Base-by-base conservation (phyloP, 805 yeast genomes). In the Candida berthetii region DNA sequence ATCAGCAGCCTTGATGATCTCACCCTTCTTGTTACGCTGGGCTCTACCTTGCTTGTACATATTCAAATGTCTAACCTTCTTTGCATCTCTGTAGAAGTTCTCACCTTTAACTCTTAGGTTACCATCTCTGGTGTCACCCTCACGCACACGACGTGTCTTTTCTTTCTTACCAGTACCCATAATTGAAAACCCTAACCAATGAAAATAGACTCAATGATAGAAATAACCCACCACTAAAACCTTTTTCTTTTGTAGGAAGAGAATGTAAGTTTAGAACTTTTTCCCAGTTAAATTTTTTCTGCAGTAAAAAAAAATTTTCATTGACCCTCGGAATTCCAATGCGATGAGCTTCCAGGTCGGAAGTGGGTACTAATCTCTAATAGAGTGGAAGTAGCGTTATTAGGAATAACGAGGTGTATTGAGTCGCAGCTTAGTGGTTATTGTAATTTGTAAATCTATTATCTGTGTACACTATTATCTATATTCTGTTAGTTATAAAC, bases 81-180 rank as follows among this genome's bases (percentile, higher is more conserved):
- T 88, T 41, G 96, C 91, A 78, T 90, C 97, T 55, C 88, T 71
- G 69, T 91, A 91, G 65, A 91, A 91, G 70, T 91, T 91, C 66
- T 91, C 99, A 57, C 99, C 99, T 62, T 91, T 91, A 40, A 87
- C 95, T 47, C 95, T 81, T 43, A 93, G 75, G 55, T 91, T 91
- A 24, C 96, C 96, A 63, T 86, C 96, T 56, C 87, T 76, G 52
- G 79, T 71, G 53, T 82, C 86, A 41, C 83, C 83, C 60, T 89
- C 86, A 58, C 96, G 84, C 43, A 74, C 72, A 59, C 96, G 78
- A 69, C 99, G 82, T 55, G 73, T 74, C 62, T 85, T 85, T 65
- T 91, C 99, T 57, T 89, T 93, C 72, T 91, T 91, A 42, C 78
- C 90, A 24, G 89, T 83, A 59, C 97, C 98, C 99, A 91, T 91